Conservation (phyloP, 441 rosid species). For the Erodium chrysanthum region DNA sequence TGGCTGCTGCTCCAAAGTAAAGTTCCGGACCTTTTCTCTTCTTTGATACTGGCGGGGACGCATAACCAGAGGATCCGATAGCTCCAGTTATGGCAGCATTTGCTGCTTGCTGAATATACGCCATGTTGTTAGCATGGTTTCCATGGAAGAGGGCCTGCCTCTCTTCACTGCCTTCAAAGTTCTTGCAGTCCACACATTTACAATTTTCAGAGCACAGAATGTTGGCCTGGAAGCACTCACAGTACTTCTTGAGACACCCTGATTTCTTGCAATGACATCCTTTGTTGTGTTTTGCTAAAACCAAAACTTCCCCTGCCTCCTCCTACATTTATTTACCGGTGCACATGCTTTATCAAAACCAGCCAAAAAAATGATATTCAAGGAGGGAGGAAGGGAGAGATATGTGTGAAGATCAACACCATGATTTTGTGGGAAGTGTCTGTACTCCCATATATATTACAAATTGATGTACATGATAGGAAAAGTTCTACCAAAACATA, state of each 20-base stretch:
- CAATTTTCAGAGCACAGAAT: slow-evolving; percentile 12
- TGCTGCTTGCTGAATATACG: slow-evolving; percentile 68
- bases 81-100: slow-evolving; percentile 85
- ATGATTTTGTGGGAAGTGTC: no score
- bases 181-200: slow-evolving; percentile 16
- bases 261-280: slow-evolving; percentile 30
- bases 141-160: slow-evolving; percentile 5
- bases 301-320: slow-evolving; percentile 43
- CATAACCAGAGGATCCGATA: slow-evolving; percentile 63
- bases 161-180: slow-evolving; percentile 67
- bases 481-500: no score
- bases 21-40: slow-evolving; percentile 84
- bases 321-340: slow-evolving; percentile 38
- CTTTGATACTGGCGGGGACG: slow-evolving; percentile 57
- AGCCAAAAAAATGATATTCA: background rate
- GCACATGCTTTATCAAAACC: slow-evolving; percentile 2
- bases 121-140: slow-evolving; percentile 1
- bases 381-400: background rate
- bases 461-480: no score
- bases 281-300: slow-evolving; percentile 72
- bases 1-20: slow-evolving; percentile 46
- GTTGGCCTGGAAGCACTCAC: slow-evolving; percentile 91
- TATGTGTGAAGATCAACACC: no score
- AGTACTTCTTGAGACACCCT: slow-evolving; percentile 91
- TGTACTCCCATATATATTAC: no score